These are phyloP conservation scores for Paramecium pentaurelia DNA, from an alignment of 73 alveolate genomes.

Conservation along the genomic window DNA sequence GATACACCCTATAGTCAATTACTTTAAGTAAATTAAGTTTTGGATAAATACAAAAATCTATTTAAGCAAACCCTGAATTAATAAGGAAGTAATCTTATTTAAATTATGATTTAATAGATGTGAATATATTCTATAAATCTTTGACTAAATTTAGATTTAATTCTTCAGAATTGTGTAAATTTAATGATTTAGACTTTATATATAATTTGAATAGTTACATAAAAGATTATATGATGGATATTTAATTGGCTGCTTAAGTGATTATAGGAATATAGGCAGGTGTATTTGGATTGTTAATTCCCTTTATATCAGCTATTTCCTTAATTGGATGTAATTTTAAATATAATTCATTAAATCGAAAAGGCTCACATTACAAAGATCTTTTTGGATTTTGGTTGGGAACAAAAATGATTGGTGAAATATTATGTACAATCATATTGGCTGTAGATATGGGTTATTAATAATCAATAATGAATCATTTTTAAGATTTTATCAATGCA, in stretches of 20 bases:
- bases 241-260: neutral
- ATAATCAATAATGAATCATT: neutral
- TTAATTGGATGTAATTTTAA: neutral
- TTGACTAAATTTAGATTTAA: neutral
- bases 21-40: neutral
- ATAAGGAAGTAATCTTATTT: neutral
- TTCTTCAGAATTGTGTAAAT: neutral
- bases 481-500: neutral
- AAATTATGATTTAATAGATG: neutral
- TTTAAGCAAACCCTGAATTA: neutral
- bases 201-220: neutral
- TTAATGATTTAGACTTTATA: neutral
- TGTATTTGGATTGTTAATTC: neutral
- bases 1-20: neutral
- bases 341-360: neutral
- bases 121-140: neutral
- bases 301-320: neutral
- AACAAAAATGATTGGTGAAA: neutral
- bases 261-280: neutral
- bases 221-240: neutral
- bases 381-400: constrained; percentile 8
- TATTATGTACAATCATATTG: neutral
- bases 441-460: neutral
- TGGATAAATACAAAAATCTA: neutral
- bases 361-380: neutral